Base-by-base conservation (phyloP, 2,329 filamentous ascomycete species). In the Sporothrix brunneoviolacea region DNA sequence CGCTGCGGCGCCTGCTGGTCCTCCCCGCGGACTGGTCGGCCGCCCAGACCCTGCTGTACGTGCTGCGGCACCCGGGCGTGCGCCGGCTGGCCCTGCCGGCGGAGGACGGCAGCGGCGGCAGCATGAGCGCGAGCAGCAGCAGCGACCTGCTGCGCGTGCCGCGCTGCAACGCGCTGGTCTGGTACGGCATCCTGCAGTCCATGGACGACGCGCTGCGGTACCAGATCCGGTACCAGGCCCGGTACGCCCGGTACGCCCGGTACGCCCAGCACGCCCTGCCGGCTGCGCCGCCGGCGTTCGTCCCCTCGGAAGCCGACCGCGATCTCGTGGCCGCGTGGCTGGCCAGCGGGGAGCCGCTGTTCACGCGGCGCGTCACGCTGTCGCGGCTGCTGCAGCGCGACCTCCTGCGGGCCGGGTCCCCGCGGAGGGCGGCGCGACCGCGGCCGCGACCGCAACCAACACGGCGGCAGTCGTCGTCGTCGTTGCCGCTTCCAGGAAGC, bases 11-110 rank as follows among this genome's bases (percentile, higher is more conserved):
- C 15, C 38, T 41, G 21, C 40, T 56, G 18, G 16, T 12, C 13
- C 28, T 54, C 15, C 47, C 54, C 1, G 18, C 5, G 15, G 16
- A 40, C 24, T 44, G 40, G 42, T 30, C 50, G 0, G 16, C 50
- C 4, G 33, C 36, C 0, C 35, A 28, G 12, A 46, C 51, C 8
- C 52, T 56, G 15, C 10, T 54, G 19, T 44, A 39, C 40, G 4
- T 56, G 10, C 52, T 56, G 39, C 19, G 36, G 38, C 52, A 45
- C 33, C 28, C 46, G 24, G 39, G 47, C 10, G 21, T 52, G 21
- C 53, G 51, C n/a, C 22, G 16, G 15, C 22, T 50, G 12, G 38
- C 27, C 18, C 38, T 39, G 24, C 42, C 39, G n/a, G 18, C 15
- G 4, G 10, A 10, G 24, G 10, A 28, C n/a, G n/a, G n/a, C n/a